Evolutionary conservation across 495 filamentous ascomycete species (phyloP).

Genomic region (Sordaria brevicollis): DNA sequence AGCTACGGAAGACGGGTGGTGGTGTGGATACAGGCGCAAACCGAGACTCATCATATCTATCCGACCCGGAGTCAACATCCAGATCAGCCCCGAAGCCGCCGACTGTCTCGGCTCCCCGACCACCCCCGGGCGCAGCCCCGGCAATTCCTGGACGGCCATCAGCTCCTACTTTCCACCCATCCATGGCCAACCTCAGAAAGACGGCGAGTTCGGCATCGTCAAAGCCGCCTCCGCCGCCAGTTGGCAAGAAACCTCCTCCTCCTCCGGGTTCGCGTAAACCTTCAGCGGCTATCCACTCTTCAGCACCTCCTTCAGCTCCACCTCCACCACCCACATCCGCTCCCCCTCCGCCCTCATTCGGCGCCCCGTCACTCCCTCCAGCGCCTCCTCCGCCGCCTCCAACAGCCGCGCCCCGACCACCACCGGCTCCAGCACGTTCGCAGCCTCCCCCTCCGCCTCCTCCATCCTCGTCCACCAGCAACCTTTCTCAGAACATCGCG

Average conservation of each 20-base stretch:
- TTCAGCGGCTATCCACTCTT: constrained; percentile 36
- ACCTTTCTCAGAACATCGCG: constrained; percentile 32
- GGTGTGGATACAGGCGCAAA: constrained; percentile 85
- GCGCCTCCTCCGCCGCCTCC: constrained; percentile 41
- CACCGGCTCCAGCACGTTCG: neutral
- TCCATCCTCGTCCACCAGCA: constrained; percentile 9
- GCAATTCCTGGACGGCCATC: constrained; percentile 45
- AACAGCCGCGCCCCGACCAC: constrained; percentile 38
- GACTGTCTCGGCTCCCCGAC: constrained; percentile 49
- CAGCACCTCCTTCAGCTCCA: constrained; percentile 43
- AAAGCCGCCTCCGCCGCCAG: constrained; percentile 44
- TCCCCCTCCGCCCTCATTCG: constrained; percentile 40
- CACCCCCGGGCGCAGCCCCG: constrained; percentile 48
- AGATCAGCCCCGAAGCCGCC: constrained; percentile 49
- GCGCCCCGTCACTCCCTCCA: constrained; percentile 39
- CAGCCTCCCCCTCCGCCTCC: constrained; percentile 19
- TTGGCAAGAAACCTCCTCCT: constrained; percentile 61
- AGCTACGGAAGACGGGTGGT: constrained; percentile 73
- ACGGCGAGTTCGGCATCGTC: constrained; percentile 39
- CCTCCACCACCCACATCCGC: constrained; percentile 36
- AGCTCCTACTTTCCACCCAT: constrained; percentile 41
- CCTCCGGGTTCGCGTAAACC: constrained; percentile 62
- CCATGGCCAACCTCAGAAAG: constrained; percentile 52
- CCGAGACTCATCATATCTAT: constrained; percentile 64
- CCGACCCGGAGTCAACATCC: constrained; percentile 61